Base-by-base conservation (phyloP, 306 rosid species). In the Neltuma alba region DNA sequence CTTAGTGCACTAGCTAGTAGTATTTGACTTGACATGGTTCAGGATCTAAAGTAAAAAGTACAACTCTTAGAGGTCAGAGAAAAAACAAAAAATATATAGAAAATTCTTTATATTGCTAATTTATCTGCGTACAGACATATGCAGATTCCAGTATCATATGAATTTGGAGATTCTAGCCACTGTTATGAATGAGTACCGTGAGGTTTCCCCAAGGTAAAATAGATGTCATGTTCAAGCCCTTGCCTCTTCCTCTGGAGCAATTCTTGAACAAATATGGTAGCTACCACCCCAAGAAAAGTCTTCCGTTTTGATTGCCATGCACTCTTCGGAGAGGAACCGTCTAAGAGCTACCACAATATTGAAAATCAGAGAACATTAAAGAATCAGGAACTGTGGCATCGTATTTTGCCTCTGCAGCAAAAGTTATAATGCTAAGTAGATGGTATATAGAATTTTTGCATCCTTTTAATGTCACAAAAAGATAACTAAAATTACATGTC, bases 81-180 rank as follows among this genome's bases (percentile, higher is more conserved):
- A 20, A 37, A 25, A 36, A 64, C n/a, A n/a, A n/a, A n/a, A n/a
- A n/a, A n/a, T n/a, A n/a, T n/a, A n/a, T n/a, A 34, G 0, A 34
- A 36, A n/a, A n/a, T n/a, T 20, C 1, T n/a, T 36, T 25, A n/a
- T 66, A 37, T 37, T 37, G 42, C 18, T 63, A 7, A 31, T 18
- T 63, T 64, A 66, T 66, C 40, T 40, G 16, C 36, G 23, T 23
- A 67, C 33, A n/a, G 8, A 67, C 33, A 37, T 1, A 8, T 67
- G 52, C 52, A 40, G 50, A 21, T 67, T 28, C 54, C 72, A 71
- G 16, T 38, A 44, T 61, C 21, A 50, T 61, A 7, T 61, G 55
- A 64, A 23, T 27, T 78, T 6, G 52, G 76, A 55, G 40, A 71
- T 69, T 62, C 54, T 60, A 31, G 76, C 47, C 69, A 70, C 37